Evolutionary conservation across 2,329 filamentous ascomycete species (phyloP).

Genomic region (Arachnomyces sp.): DNA sequence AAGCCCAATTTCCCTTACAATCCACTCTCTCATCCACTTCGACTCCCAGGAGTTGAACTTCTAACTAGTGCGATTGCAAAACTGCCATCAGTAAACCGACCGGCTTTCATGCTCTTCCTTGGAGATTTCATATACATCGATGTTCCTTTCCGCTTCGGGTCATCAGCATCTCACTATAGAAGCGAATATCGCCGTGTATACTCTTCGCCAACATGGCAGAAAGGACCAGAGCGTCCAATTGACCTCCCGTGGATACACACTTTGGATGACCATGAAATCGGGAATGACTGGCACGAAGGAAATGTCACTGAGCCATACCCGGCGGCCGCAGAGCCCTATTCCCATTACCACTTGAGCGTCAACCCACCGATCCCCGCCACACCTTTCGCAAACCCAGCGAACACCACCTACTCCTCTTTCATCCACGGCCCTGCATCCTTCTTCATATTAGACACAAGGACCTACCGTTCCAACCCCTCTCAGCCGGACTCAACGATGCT

Average conservation of each 20-base stretch:
- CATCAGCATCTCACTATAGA: conserved; percentile 65
- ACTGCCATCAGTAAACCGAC: conserved; percentile 48
- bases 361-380: conserved; percentile 61
- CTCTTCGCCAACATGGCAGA: conserved; percentile 78
- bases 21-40: conserved; percentile 70
- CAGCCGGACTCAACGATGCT: conserved; percentile 72
- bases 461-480: conserved; percentile 57
- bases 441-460: conserved; percentile 88
- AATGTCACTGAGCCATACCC: conserved; percentile 74
- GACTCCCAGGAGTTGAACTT: conserved; percentile 70
- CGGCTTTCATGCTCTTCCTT: conserved; percentile 53
- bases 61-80: conserved; percentile 64
- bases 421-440: conserved; percentile 83
- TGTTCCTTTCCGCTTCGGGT: conserved; percentile 72
- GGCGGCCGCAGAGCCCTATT: conserved; percentile 73
- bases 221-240: conserved; percentile 49
- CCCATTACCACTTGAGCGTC: conserved; percentile 71
- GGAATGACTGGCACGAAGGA: conserved; percentile 75
- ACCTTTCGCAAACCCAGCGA: conserved; percentile 46
- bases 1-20: conserved; percentile 86
- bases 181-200: conserved; percentile 95
- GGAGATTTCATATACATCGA: conserved; percentile 52
- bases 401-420: conserved; percentile 81
- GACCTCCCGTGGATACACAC: conserved; percentile 92
- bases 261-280: conserved; percentile 92